Conservation (phyloP, 305 asterid species). For the Fraxinus platypoda region DNA sequence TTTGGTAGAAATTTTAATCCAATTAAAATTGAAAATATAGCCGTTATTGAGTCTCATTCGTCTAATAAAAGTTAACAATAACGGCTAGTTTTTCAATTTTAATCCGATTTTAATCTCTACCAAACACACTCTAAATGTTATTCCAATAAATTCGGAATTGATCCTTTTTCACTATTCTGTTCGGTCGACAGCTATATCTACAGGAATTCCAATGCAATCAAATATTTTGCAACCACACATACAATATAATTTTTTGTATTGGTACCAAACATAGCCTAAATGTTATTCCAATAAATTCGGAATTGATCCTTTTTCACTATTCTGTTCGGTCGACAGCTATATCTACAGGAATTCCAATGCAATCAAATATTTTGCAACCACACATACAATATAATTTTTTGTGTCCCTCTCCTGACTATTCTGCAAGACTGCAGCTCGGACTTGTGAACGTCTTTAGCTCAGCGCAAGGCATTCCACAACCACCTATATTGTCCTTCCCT, state of each 20-base stretch:
- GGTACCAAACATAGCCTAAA: no score
- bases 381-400: neutral
- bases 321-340: neutral
- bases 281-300: neutral
- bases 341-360: neutral
- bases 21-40: no score
- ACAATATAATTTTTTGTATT: neutral
- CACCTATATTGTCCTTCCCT: neutral
- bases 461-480: neutral
- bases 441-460: neutral
- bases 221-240: neutral
- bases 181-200: neutral
- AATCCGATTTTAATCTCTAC: no score
- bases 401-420: neutral
- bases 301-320: neutral
- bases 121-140: no score
- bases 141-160: neutral
- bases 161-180: neutral
- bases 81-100: no score
- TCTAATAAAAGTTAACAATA: no score
- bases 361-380: neutral
- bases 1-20: no score
- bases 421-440: neutral
- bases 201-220: neutral
- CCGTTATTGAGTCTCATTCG: no score